Evolutionary conservation across 352 stramenopile genomes (phyloP).

Genomic region (Globisporangium orthogonon): DNA sequence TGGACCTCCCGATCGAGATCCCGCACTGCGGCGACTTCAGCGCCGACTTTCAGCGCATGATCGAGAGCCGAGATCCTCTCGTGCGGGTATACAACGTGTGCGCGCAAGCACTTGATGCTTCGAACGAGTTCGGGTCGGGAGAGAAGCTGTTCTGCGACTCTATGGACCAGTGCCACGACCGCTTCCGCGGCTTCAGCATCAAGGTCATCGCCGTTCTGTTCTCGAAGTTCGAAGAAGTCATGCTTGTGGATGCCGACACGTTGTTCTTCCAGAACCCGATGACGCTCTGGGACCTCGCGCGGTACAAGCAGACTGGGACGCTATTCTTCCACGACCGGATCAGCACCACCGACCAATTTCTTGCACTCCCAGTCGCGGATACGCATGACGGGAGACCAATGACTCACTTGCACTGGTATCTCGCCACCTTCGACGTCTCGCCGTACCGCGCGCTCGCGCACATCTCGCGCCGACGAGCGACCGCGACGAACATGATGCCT

Average conservation of each 20-base stretch:
- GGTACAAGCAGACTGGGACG: slow-evolving; percentile 46
- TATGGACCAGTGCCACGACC: slow-evolving; percentile 30
- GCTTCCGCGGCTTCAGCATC: slow-evolving; percentile 54
- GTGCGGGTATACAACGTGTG: slow-evolving; percentile 68
- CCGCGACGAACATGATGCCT: slow-evolving; percentile 15
- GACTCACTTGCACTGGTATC: slow-evolving; percentile 36
- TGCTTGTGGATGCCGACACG: slow-evolving; percentile 71
- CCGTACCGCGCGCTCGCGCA: slow-evolving; percentile 29
- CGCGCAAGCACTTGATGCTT: slow-evolving; percentile 23
- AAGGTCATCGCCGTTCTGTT: slow-evolving; percentile 60
- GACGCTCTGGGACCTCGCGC: slow-evolving; percentile 41
- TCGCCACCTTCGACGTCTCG: slow-evolving; percentile 46
- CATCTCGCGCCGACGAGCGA: slow-evolving; percentile 16
- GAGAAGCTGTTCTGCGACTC: slow-evolving; percentile 45
- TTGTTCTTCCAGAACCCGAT: slow-evolving; percentile 57
- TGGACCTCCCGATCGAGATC: slow-evolving; percentile 59
- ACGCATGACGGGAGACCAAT: slow-evolving; percentile 14
- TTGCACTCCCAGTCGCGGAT: slow-evolving; percentile 23
- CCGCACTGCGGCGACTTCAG: slow-evolving; percentile 64
- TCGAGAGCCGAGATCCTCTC: slow-evolving; percentile 28
- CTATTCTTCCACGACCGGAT: slow-evolving; percentile 54
- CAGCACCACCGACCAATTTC: slow-evolving; percentile 31
- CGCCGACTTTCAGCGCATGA: slow-evolving; percentile 22
- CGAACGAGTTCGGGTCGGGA: slow-evolving; percentile 17
- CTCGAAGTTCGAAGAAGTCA: slow-evolving; percentile 63